Base-by-base conservation (phyloP, 768 basidiomycete genomes). In the Mycena polygramma region DNA sequence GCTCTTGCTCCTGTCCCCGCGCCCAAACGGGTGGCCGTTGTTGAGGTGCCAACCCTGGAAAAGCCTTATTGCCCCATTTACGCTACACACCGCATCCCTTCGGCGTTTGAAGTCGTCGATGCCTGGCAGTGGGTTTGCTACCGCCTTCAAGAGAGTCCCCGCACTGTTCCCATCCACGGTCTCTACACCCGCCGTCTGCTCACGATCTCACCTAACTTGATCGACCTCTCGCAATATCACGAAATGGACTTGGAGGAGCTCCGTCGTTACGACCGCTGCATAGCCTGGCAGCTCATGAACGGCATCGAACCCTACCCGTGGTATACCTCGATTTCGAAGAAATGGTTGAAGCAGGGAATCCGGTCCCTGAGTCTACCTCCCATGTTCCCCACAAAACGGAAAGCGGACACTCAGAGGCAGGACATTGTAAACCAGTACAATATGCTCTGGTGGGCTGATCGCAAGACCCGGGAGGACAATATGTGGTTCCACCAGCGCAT, bases 201-300 rank as follows among this genome's bases (percentile, higher is more conserved):
- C 55, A 70, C 68, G 5, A 49, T 70, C 35, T 52, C 54, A 0
- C 68, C 72, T 8, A 22, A 63, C 37, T 36, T 69, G 39, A 57
- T 73, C 57, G 68, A 73, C 48, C 65, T 73, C 19, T 46, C 64
- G 57, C 68, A 46, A 15, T 70, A 70, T 61, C 48, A 58, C 58
- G 61, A 70, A 62, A 73, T 73, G 65, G 72, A 73, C 39, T 20
- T 73, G 41, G 72, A 73, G 36, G 72, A 73, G 55, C 66, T 73
- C 15, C 59, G 65, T 26, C 72, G 68, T 51, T 73, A 73, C 61
- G 72, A 73, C 57, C 59, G 66, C 4, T 22, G 41, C 37, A 48
- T 70, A 48, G 51, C 67, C 2, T 67, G 60, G 57, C 57, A 45
- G 24, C 46, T 70, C 45, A 22, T 54, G 64, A 22, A 70, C 30